Evolutionary conservation across 495 filamentous ascomycete species (phyloP), one percentile per base, ranked within the genome.

Genomic region (Hypoxylon fuscum): DNA sequence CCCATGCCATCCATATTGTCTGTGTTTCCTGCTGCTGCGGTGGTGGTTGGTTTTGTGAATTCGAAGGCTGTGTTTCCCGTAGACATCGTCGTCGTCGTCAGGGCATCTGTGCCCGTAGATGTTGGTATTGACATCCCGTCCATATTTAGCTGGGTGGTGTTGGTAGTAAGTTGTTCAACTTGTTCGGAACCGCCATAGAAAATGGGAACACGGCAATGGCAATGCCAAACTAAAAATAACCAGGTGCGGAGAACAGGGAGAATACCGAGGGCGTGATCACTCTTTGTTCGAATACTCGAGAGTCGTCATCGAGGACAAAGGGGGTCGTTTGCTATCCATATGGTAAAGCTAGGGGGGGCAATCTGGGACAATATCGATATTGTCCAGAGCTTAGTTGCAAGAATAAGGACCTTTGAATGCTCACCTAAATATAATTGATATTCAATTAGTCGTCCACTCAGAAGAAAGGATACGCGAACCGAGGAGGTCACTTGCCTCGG

Each of bases 71-170:
- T 40, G 3, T 17, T 29, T 23, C 22, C 21, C 3, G 62, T 48
- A 35, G 43, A 17, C 11, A 40, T 47, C 22, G 15, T 5, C 1
- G 17, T 22, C 9, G 11, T 18, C 2, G 32, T 15, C 11, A 2
- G 4, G 20, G 47, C n/a, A n/a, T n/a, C n/a, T n/a, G n/a, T 15
- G 11, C 27, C 38, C n/a, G 21, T 53, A 14, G 53, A 22, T 20
- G 37, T 22, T 48, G 42, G 10, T 38, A 42, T 64, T 50, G 62
- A 22, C 62, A 65, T 65, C 6, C 55, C 55, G 10, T 60, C 32
- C 62, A 60, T 65, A 9, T n/a, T 62, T 25, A 2, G 17, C 22
- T 8, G 9, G 20, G 18, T 20, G 1, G 5, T n/a, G n/a, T 8
- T 7, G 22, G 40, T 42, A 42, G 5, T 14, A 15, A 14, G n/a